Percentiles rank a stretch among this genome's conserved stretches.
Evolutionary conservation across 257 asterid species (phyloP).

Genomic region (Scutellaria baicalensis): DNA sequence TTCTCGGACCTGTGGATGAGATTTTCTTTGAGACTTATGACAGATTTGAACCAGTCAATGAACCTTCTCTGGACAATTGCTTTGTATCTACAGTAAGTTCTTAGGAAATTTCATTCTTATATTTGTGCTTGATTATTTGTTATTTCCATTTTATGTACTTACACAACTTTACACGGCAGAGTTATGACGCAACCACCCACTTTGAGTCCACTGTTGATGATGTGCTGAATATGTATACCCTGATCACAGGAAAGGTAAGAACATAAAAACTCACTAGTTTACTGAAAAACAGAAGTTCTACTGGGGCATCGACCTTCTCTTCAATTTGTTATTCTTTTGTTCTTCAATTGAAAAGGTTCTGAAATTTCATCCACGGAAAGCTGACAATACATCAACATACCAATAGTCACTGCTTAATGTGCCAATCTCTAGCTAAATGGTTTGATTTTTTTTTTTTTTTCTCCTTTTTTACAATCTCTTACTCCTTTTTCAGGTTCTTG

Average conservation of each 20-base stretch:
- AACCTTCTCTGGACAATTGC: conserved; percentile 82
- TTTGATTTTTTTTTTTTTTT: no score
- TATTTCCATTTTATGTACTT: conserved; percentile 9
- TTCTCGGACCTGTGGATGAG: conserved; percentile 96
- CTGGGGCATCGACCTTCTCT: background rate
- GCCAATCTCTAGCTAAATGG: no score
- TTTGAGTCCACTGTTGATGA: conserved; percentile 60
- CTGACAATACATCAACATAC: background rate
- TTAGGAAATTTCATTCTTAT: conserved; percentile 3
- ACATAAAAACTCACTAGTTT: background rate
- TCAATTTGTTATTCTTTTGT: background rate
- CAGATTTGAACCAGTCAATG: conserved; percentile 84
- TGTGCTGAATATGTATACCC: conserved; percentile 57
- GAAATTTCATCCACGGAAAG: background rate
- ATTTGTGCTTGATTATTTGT: background rate
- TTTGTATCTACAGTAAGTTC: conserved; percentile 79
- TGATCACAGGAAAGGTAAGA: conserved; percentile 63
- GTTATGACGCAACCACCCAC: conserved; percentile 67
- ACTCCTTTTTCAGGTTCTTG: conserved; percentile 32
- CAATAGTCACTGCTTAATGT: no score
- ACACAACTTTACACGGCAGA: conserved; percentile 27
- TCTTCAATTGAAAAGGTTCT: background rate
- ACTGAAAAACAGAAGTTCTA: background rate
- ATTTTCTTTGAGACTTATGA: conserved; percentile 82
- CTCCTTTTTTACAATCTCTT: background rate